These are phyloP conservation scores for Hygrocybe punicea DNA, from an alignment of 768 basidiomycete genomes.

Conservation along the genomic window DNA sequence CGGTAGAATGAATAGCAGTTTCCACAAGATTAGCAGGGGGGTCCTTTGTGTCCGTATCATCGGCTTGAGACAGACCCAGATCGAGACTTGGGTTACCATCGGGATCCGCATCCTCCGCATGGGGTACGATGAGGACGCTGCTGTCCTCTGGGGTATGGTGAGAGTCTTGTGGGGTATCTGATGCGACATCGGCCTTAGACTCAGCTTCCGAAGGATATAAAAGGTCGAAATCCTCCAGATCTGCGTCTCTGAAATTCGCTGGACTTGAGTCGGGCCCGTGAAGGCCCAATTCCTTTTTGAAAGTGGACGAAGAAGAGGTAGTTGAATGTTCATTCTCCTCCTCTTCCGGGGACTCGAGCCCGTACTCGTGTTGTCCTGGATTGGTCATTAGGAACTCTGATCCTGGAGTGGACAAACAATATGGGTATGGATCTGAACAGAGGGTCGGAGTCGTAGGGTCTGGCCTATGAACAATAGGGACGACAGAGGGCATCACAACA, in stretches of 20 bases:
- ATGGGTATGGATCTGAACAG: conserved; percentile 45
- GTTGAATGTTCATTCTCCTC: conserved; percentile 32
- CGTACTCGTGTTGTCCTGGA: conserved; percentile 5
- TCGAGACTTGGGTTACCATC: too few relatives aligned
- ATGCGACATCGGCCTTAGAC: not conserved
- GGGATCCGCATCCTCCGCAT: too few relatives aligned
- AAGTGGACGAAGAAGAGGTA: conserved; percentile 29
- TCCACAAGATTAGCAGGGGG: too few relatives aligned
- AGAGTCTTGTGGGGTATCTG: too few relatives aligned
- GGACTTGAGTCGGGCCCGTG: not conserved
- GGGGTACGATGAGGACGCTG: too few relatives aligned
- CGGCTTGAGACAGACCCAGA: too few relatives aligned
- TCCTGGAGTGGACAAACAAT: conserved; percentile 46
- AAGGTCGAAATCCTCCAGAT: conserved; percentile 18
- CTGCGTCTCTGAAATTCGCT: not conserved
- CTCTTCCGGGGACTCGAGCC: conserved; percentile 21
- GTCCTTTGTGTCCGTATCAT: too few relatives aligned
- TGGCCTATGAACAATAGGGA: conserved; percentile 15
- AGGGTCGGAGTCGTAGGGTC: conserved; percentile 33
- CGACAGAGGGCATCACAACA: not conserved
- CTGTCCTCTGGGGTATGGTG: too few relatives aligned
- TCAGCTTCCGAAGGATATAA: conserved; percentile 21
- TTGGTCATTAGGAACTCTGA: conserved; percentile 7
- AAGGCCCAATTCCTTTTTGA: conserved; percentile 21
- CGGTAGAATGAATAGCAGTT: too few relatives aligned